phyloP scores from a whole-genome alignment of 2,329 filamentous ascomycete species.

The Colletotrichum euphorbiae region DNA sequence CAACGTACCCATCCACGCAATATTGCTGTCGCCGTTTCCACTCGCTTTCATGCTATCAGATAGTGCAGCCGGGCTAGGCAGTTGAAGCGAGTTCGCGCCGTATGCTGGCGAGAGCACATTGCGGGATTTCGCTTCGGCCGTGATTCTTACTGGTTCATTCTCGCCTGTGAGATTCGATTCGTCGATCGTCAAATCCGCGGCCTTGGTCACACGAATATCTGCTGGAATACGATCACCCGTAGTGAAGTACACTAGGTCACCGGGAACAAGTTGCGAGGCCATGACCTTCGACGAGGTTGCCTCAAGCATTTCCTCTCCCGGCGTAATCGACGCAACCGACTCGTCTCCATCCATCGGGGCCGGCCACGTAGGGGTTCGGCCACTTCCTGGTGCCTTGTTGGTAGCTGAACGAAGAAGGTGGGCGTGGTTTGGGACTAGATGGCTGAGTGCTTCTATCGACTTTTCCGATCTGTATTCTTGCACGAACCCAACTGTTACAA shows the following conservation, averaged over 20 bases:
- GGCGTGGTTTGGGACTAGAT: constrained; percentile 93
- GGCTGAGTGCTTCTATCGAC: constrained; percentile 93
- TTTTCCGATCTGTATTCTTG: constrained; percentile 99
- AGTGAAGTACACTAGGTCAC: constrained; percentile 92
- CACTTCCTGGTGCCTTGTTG: constrained; percentile 49
- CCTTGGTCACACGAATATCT: constrained; percentile 92
- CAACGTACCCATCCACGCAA: constrained; percentile 97
- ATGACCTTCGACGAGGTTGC: constrained; percentile 85
- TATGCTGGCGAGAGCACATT: constrained; percentile 49
- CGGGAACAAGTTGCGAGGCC: constrained; percentile 87
- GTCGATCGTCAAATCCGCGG: constrained; percentile 91
- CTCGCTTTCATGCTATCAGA: constrained; percentile 73
- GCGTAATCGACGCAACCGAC: constrained; percentile 60
- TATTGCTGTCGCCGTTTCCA: constrained; percentile 83
- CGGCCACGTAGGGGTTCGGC: constrained; percentile 61
- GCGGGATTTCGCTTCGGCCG: constrained; percentile 66
- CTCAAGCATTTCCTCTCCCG: constrained; percentile 73
- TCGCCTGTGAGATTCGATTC: constrained; percentile 97
- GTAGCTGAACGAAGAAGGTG: constrained; percentile 82
- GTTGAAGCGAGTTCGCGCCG: constrained; percentile 44
- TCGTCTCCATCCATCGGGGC: constrained; percentile 55
- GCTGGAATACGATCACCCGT: constrained; percentile 97
- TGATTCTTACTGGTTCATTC: constrained; percentile 90
- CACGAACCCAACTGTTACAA: constrained; percentile 94
- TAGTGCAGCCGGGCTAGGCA: constrained; percentile 54